Percentiles rank a stretch among this genome's conserved stretches.
phyloP scores from a whole-genome alignment of 2,329 filamentous ascomycete genomes.

The Canariomyces notabilis region DNA sequence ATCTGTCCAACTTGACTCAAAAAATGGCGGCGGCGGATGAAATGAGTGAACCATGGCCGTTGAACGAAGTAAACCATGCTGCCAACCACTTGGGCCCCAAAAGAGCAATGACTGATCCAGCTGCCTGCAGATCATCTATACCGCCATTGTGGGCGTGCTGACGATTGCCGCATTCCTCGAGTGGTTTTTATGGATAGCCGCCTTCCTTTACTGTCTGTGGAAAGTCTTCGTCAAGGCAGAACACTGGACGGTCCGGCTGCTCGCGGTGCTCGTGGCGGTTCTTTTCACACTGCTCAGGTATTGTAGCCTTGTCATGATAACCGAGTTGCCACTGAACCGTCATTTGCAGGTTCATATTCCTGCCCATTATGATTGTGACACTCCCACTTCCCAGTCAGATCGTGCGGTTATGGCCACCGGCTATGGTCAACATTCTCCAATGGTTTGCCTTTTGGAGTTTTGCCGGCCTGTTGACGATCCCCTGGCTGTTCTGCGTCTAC shows the following conservation, averaged over 20 bases:
- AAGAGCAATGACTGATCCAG: not conserved
- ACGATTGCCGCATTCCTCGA: slow-evolving; percentile 84
- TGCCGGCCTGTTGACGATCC: slow-evolving; percentile 74
- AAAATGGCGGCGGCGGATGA: slow-evolving; percentile 42
- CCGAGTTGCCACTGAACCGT: not conserved
- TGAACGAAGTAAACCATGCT: slow-evolving; percentile 40
- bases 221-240: slow-evolving; percentile 90
- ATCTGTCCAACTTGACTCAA: slow-evolving; percentile 12
- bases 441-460: slow-evolving; percentile 98
- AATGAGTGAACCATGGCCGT: slow-evolving; percentile 44
- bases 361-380: slow-evolving; percentile 92
- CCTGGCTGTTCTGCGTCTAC: slow-evolving; percentile 91
- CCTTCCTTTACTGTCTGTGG: slow-evolving; percentile 83
- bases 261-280: slow-evolving; percentile 70
- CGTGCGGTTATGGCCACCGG: slow-evolving; percentile 63
- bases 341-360: slow-evolving; percentile 60
- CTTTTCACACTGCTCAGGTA: slow-evolving; percentile 74
- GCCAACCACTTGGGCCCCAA: not conserved
- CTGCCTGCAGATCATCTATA: slow-evolving; percentile 68
- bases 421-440: slow-evolving; percentile 69
- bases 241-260: slow-evolving; percentile 72
- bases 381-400: slow-evolving; percentile 73
- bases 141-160: slow-evolving; percentile 70
- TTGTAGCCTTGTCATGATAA: not conserved
- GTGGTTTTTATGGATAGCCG: slow-evolving; percentile 93